phyloP scores from a whole-genome alignment of 2,329 filamentous ascomycete genomes.

The Fusarium continuum region DNA sequence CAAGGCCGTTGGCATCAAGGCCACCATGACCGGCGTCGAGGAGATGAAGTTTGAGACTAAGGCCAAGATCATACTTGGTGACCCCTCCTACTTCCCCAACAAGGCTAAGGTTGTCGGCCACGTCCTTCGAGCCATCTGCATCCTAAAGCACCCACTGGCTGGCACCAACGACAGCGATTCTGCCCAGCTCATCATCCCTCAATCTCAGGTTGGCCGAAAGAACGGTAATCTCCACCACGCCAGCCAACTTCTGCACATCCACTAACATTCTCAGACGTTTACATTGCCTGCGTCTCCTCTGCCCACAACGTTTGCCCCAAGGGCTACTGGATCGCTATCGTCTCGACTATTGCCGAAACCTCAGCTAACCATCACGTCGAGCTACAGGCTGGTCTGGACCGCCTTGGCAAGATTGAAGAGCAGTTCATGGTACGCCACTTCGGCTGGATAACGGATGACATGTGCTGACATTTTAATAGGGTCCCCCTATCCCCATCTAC shows the following conservation, averaged over 20 bases:
- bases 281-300: constrained; percentile 93
- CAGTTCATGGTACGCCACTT: constrained; percentile 80
- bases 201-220: constrained; percentile 96
- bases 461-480: constrained; percentile 50
- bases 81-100: constrained; percentile 94
- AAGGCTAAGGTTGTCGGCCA: constrained; percentile 91
- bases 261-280: constrained; percentile 73
- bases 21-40: constrained; percentile 90
- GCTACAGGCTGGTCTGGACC: constrained; percentile 89
- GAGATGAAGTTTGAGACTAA: constrained; percentile 97
- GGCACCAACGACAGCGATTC: constrained; percentile 91
- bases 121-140: constrained; percentile 95
- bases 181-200: constrained; percentile 94
- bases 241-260: neutral
- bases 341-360: constrained; percentile 95
- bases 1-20: constrained; percentile 95
- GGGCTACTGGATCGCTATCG: constrained; percentile 98
- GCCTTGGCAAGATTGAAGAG: constrained; percentile 93
- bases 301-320: constrained; percentile 99
- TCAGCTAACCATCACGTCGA: constrained; percentile 94
- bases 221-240: constrained; percentile 71
- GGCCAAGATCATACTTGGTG: constrained; percentile 93
- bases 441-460: neutral
- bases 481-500: constrained; percentile 90
- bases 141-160: constrained; percentile 92